These are phyloP conservation scores for Teratosphaeria pseudoeucalypti DNA, from an alignment of 2,329 filamentous ascomycete genomes.

Conservation along the genomic window DNA sequence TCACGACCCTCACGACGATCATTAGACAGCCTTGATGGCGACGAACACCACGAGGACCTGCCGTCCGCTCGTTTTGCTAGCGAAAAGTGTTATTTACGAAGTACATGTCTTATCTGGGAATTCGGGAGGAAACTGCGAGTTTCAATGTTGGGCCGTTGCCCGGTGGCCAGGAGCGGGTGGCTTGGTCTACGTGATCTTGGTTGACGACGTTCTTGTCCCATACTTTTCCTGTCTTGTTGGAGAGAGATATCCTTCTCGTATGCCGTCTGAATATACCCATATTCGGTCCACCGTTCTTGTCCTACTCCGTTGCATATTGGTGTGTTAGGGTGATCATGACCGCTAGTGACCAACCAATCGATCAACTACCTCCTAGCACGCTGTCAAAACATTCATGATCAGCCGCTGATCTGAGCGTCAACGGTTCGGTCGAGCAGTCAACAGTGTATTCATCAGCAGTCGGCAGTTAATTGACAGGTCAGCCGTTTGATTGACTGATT, in stretches of 20 bases:
- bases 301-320: too few species aligned
- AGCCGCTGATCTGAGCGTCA: too few species aligned
- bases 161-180: background rate
- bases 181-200: background rate
- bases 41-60: conserved; percentile 9
- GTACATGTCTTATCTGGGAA: conserved; percentile 1
- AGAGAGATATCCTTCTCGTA: background rate
- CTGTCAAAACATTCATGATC: too few species aligned
- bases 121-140: background rate
- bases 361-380: too few species aligned
- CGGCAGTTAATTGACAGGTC: too few species aligned
- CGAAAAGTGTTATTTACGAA: conserved; percentile 7
- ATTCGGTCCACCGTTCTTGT: background rate
- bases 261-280: background rate
- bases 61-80: conserved; percentile 16
- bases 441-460: too few species aligned
- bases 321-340: background rate
- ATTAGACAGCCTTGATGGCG: conserved; percentile 1
- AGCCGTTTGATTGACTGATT: too few species aligned
- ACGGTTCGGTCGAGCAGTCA: too few species aligned
- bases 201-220: background rate
- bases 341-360: background rate
- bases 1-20: conserved; percentile 12
- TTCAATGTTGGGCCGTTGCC: background rate
- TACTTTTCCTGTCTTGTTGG: background rate